Conservation (phyloP, 768 basidiomycete genomes). For the Naganishia onofrii region DNA sequence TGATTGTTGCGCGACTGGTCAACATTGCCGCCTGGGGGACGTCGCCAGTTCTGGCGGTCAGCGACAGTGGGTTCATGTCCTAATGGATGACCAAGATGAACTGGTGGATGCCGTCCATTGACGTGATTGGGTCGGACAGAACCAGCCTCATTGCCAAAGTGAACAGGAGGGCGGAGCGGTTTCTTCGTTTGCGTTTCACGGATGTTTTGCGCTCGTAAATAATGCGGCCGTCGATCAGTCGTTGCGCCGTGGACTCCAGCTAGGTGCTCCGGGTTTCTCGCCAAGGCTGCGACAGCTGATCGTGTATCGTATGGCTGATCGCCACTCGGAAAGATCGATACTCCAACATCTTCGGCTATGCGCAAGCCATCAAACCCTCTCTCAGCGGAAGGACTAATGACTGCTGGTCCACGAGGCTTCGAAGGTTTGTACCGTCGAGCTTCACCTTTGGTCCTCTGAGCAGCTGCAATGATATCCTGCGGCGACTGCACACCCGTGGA, state of each 20-base stretch:
- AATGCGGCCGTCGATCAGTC: constrained; percentile 6
- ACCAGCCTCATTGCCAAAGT: not conserved
- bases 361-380: not conserved
- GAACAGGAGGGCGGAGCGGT: not conserved
- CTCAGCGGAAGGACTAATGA: not conserved
- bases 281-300: not conserved
- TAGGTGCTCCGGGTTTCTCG: not conserved
- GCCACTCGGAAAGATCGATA: not conserved
- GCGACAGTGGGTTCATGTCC: too few relatives aligned
- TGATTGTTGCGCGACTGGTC: not conserved
- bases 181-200: not conserved
- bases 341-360: constrained; percentile 5
- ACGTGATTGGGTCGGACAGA: not conserved
- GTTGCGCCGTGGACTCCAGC: constrained; percentile 17
- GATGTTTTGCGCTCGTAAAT: constrained; percentile 17
- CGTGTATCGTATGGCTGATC: not conserved
- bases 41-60: constrained; percentile 1
- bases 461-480: not conserved
- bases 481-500: not conserved
- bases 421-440: not conserved
- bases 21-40: not conserved
- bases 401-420: not conserved
- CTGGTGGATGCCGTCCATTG: not conserved
- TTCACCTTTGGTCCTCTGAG: not conserved
- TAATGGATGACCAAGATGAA: not conserved